Base-by-base conservation (phyloP, 2,329 filamentous ascomycete species). In the Cordyceps fumosorosea region DNA sequence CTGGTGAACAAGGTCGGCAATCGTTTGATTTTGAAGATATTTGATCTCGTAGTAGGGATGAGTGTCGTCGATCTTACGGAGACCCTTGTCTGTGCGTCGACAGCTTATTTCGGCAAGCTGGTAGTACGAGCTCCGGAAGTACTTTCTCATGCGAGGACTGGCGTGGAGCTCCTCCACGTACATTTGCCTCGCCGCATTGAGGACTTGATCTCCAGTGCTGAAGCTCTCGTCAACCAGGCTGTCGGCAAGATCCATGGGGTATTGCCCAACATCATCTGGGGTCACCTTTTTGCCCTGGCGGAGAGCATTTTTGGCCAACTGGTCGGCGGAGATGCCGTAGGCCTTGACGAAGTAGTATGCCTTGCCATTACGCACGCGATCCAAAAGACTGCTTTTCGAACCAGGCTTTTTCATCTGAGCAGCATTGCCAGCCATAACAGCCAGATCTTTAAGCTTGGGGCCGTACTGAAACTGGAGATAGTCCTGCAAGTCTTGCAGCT, bases 31-130 rank as follows among this genome's bases (percentile, higher is more conserved):
- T 66, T 91, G 87, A 22, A 99, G 81, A 69, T 99, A 99, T 75
- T 99, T 96, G 79, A 99, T 91, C 74, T 98, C 95, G 72, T 98
- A 98, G 75, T 96, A 98, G 0, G 92, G 91, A 70, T 98, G 93
- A 26, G 95, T 87, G 65, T 98, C 93, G 68, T 96, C 93, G 67
- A 99, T 98, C 70, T 91, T 90, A 62, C 90, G 89, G 59, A 97
- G 79, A 32, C 95, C 95, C 76, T 98, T 99, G 64, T 98, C 93
- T 0, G 95, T 99, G 61, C 95, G 87, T 65, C 85, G 86, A 73
- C 93, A 96, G 77, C 93, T 92, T 64, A 99, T 87, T 62, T 90
- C 84, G 26, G 92, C 91, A 67, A 88, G 88, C 70, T 87, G 84
- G 71, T 97, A 98, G 74, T 90, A 96, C 55, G 87, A 87, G 67